Evolutionary conservation across 495 filamentous ascomycete species (phyloP).

Genomic region (Penicillium flavigenum): DNA sequence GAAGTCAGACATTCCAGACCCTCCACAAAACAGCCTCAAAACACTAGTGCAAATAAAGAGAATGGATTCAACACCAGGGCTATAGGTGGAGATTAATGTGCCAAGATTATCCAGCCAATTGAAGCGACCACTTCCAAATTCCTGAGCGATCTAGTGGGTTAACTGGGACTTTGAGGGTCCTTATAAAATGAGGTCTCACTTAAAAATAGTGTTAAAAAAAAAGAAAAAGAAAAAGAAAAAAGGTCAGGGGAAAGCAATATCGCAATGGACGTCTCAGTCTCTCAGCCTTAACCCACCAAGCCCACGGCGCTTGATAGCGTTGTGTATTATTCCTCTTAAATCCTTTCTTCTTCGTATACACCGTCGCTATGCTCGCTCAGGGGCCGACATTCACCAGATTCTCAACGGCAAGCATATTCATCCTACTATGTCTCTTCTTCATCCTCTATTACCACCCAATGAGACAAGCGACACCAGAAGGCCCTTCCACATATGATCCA

Average conservation of each 20-base stretch:
- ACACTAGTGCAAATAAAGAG: neutral
- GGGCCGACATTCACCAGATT: conserved; percentile 3
- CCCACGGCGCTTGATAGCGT: neutral
- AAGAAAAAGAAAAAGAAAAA: neutral
- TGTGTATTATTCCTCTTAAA: neutral
- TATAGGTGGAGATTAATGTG: neutral
- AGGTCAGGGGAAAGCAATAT: neutral
- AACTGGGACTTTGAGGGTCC: neutral
- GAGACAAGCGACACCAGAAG: neutral
- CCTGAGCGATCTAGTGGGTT: neutral
- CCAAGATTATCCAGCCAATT: conserved; percentile 2
- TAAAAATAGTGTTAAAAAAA: conserved; percentile 1
- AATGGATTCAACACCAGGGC: neutral
- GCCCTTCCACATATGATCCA: neutral
- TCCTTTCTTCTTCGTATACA: neutral
- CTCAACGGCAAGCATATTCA: neutral
- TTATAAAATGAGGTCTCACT: neutral
- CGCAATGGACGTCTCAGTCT: neutral
- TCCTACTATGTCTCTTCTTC: conserved; percentile 6
- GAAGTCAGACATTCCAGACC: neutral
- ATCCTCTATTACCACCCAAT: neutral
- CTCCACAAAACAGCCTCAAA: neutral
- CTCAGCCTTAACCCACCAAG: neutral
- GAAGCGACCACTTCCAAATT: neutral
- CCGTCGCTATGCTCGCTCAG: conserved; percentile 1